Base-by-base conservation (phyloP, 1,284 basidiomycete genomes). In the Marasmius tenuissimus region DNA sequence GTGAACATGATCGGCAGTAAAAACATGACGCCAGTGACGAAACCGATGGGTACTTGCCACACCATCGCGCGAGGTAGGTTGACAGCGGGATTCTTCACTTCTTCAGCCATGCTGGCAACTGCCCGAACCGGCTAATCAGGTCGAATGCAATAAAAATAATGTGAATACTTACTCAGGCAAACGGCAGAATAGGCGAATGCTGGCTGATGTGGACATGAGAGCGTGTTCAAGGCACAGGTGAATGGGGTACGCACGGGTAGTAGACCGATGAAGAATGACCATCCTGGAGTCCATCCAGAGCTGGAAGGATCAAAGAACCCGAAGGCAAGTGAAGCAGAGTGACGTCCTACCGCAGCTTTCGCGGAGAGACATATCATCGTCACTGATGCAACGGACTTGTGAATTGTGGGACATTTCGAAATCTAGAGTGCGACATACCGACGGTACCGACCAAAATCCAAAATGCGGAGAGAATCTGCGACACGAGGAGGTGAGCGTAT, bases 1-100 rank as follows among this genome's bases (percentile, higher is more conserved):
- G 85, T 86, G 68, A 92, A 92, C 22, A 89, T 73, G n/a, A 92
- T 82, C 1, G 85, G 84, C 57, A 91, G 78, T 40, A 91, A 75
- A 71, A 89, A 89, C 18, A 88, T 60, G 18, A 88, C 77, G 0
- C 86, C 85, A 1, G 76, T 77, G 4, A 82, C 63, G 0, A 85
- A 76, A 1, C 89, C 88, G 50, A 91, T 88, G 3, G 85, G 81
- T 34, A 91, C 80, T 0, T 88, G 85, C 61, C 82, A 79, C 1
- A 84, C 76, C 66, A 92, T 84, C 0, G 86, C 86, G 33, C 73
- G 73, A 0, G 88, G 89, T 6, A 88, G 79, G 63, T 87, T 80
- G 33, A 78, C 66, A 10, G 80, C 73, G 0, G 89, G 86, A 35
- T 82, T 73, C 37, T 83, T 82, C 8, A 89, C 85, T 70, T 90